Evolutionary conservation across 805 yeast genomes (phyloP).

Genomic region (Candida schatavii): DNA sequence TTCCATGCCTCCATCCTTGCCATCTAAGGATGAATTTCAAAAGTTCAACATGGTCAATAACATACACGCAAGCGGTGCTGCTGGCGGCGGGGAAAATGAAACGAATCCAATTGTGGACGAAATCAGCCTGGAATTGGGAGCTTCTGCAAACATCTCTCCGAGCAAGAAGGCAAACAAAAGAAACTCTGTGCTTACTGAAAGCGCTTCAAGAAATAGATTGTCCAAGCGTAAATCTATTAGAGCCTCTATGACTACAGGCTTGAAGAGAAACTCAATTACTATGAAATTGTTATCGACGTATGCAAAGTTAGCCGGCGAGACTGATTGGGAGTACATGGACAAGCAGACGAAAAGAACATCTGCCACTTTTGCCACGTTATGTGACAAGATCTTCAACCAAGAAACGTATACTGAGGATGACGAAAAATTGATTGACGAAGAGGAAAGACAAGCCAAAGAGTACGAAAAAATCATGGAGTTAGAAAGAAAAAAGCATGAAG

Average conservation of each 20-base stretch:
- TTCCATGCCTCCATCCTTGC: conserved; percentile 41
- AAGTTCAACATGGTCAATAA: conserved; percentile 7
- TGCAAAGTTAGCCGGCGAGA: conserved; percentile 63
- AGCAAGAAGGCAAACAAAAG: conserved; percentile 21
- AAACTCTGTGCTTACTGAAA: conserved; percentile 23
- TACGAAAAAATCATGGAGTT: conserved; percentile 47
- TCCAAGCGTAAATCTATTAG: conserved; percentile 36
- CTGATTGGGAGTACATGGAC: conserved; percentile 68
- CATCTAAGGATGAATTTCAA: conserved; percentile 32
- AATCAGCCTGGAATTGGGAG: conserved; percentile 18
- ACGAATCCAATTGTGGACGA: conserved; percentile 19
- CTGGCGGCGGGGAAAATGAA: conserved; percentile 5
- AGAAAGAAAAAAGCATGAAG: conserved; percentile 50
- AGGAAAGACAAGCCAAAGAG: conserved; percentile 40
- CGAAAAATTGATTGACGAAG: conserved; percentile 40
- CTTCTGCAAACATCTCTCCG: conserved; percentile 27
- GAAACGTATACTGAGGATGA: conserved; percentile 54
- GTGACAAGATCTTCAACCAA: conserved; percentile 74
- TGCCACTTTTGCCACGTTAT: conserved; percentile 71
- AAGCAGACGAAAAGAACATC: conserved; percentile 74
- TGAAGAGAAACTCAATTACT: conserved; percentile 68
- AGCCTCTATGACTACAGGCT: conserved; percentile 41
- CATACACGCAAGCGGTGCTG: conserved; percentile 3
- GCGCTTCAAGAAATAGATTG: conserved; percentile 28
- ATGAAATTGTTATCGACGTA: conserved; percentile 68